Conservation (phyloP, 768 basidiomycete genomes). For the Peribolospora baueri region DNA sequence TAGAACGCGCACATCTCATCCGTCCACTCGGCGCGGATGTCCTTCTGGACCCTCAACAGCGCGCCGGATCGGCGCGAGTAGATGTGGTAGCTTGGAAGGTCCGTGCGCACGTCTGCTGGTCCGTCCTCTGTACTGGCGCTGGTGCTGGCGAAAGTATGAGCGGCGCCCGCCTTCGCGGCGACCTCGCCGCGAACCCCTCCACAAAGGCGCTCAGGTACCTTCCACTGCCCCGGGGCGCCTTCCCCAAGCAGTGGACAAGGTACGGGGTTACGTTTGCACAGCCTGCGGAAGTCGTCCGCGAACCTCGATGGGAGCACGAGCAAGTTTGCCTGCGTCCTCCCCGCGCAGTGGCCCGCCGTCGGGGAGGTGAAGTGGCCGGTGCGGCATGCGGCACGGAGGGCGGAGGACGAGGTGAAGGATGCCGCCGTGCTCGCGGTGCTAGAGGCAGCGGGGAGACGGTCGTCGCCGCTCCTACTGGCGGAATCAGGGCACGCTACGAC, state of each 20-base stretch:
- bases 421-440: not conserved
- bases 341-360: conserved; percentile 7
- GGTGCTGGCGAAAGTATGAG: no score
- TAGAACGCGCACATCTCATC: conserved; percentile 13
- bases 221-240: conserved; percentile 11
- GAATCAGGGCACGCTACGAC: no score
- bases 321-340: conserved; percentile 14
- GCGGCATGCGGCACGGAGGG: conserved; percentile 6
- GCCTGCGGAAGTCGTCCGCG: conserved; percentile 13
- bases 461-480: no score
- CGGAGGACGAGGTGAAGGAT: not conserved
- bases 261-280: conserved; percentile 16
- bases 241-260: conserved; percentile 16
- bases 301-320: conserved; percentile 12
- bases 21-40: conserved; percentile 11
- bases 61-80: conserved; percentile 7
- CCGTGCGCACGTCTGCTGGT: conserved; percentile 11
- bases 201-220: conserved; percentile 6
- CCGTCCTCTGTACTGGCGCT: no score
- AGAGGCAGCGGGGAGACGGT: no score
- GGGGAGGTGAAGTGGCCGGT: conserved; percentile 1
- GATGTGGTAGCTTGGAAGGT: conserved; percentile 10
- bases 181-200: no score
- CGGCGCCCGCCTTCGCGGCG: conserved; percentile 4
- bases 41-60: conserved; percentile 3